These are phyloP conservation scores for Sisymbrium altissimum DNA, from an alignment of 345 rosid genomes.

Conservation along the genomic window DNA sequence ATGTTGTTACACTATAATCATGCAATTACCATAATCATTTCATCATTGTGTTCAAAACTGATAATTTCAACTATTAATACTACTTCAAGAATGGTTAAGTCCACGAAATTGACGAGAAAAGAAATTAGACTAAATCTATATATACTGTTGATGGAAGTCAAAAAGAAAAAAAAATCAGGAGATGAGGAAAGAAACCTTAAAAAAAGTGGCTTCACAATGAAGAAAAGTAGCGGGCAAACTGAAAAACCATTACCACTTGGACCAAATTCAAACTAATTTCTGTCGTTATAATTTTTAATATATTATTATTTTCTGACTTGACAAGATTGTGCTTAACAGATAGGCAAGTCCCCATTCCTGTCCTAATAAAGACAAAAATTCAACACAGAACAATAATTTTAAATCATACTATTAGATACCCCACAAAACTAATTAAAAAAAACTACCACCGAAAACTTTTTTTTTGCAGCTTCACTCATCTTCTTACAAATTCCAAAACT, in stretches of 20 bases:
- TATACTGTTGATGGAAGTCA: background rate
- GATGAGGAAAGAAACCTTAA: background rate
- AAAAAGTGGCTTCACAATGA: background rate
- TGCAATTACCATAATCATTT: background rate
- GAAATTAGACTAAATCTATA: background rate
- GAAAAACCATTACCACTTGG: background rate
- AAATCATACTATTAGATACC: background rate
- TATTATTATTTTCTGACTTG: background rate
- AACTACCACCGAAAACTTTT: background rate
- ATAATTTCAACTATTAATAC: background rate
- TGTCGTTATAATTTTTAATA: background rate
- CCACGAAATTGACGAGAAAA: background rate
- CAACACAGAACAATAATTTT: background rate
- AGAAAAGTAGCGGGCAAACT: background rate
- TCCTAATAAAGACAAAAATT: slow-evolving; percentile 14
- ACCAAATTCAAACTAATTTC: slow-evolving; percentile 3
- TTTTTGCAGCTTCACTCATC: background rate
- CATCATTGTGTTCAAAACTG: background rate
- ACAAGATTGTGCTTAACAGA: slow-evolving; percentile 24
- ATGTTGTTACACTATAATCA: background rate
- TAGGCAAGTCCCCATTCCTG: slow-evolving; percentile 16
- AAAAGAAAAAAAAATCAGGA: background rate
- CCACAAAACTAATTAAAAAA: background rate
- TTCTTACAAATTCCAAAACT: slow-evolving; percentile 13
- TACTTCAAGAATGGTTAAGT: background rate